Conservation (phyloP, 495 filamentous ascomycete genomes). For the Neohortaea acidophila region DNA sequence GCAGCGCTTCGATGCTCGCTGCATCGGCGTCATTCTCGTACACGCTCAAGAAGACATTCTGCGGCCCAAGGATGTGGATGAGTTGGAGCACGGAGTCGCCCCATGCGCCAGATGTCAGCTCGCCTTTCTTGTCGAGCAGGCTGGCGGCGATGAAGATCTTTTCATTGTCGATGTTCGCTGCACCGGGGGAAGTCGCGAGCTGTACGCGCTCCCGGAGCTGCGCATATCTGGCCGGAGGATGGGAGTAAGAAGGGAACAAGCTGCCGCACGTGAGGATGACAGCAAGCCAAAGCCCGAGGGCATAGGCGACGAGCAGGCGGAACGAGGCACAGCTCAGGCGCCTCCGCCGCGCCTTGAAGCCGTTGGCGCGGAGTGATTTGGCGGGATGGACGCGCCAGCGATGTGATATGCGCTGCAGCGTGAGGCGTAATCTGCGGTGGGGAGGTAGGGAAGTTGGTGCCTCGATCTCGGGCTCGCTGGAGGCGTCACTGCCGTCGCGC, state of each 20-base stretch:
- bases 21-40: constrained; percentile 59
- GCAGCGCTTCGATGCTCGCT: constrained; percentile 29
- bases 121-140: constrained; percentile 47
- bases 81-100: constrained; percentile 45
- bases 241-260: constrained; percentile 46
- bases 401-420: too few species aligned
- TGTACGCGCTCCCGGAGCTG: constrained; percentile 27
- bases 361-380: too few species aligned
- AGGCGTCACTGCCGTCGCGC: too few species aligned
- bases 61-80: constrained; percentile 42
- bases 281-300: too few species aligned
- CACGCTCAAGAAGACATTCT: constrained; percentile 42
- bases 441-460: too few species aligned
- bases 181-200: constrained; percentile 31
- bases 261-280: constrained; percentile 24
- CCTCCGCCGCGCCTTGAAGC: too few species aligned
- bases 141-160: constrained; percentile 65
- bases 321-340: too few species aligned
- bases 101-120: constrained; percentile 50
- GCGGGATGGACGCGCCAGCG: too few species aligned
- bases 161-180: constrained; percentile 48
- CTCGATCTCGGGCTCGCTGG: too few species aligned
- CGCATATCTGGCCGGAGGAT: constrained; percentile 35
- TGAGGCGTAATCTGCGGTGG: too few species aligned
- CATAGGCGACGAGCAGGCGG: too few species aligned